Base-by-base conservation (phyloP, 2,329 filamentous ascomycete species). In the Westerdykella aurantiaca region DNA sequence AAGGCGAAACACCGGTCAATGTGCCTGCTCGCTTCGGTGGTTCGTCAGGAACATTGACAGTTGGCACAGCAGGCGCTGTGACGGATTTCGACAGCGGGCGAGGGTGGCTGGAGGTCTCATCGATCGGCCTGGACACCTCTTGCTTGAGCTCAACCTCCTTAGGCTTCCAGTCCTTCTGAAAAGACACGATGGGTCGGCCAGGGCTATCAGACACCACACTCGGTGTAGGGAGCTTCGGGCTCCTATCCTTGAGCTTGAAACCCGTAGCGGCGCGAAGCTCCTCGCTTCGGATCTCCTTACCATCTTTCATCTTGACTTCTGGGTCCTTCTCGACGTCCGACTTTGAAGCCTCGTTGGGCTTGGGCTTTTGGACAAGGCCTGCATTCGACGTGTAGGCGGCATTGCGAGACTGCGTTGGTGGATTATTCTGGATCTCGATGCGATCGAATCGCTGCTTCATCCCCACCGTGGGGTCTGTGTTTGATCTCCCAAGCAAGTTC, bases 161-260 rank as follows among this genome's bases (percentile, higher is more conserved):
- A 63, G 82, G 79, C 75, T 82, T 85, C 83, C 88, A 95, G 64
- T 85, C 80, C 60, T 80, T 80, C 70, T 95, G 80, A 77, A 97
- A 97, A 78, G 91, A 97, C 76, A 97, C 91, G 75, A 97, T 97
- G 51, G 91, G 91, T 64, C 91, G 82, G 57, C 88, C 88, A 57
- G 86, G 85, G 62, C 79, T 86, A 72, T 96, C 86, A 72, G 89
- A 96, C 68, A 97, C 90, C 60, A 87, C 84, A 43, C 86, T 88
- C 52, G 91, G 91, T 60, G 85, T 91, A 22, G 90, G 91, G 49
- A 97, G 75, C 64, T 87, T 94, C 45, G 82, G 71, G 69, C 89
- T 96, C 61, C 90, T 83, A 68, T 95, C 88, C 65, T 82, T 89
- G 51, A 93, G 74, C 64, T 76, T 85, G 80, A 94, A 94, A 69